Base-by-base conservation (phyloP, 2,329 filamentous ascomycete genomes). In the Cladosporium velox region DNA sequence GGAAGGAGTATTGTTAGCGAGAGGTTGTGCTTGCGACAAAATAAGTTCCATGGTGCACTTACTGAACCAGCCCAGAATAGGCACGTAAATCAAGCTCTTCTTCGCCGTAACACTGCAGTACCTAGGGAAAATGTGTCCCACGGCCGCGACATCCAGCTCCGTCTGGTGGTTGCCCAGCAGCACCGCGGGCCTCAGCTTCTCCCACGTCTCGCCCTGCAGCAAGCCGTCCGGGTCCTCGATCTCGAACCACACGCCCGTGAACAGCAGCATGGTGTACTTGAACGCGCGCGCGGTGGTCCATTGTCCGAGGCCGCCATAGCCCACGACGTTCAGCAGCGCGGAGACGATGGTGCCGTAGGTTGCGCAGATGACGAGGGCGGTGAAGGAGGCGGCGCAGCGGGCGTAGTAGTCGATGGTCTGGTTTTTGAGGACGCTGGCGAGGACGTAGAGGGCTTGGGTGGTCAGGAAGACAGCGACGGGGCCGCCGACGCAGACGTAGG, bases 91-190 rank as follows among this genome's bases (percentile, higher is more conserved):
- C 75, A 99, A 82, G 65, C 88, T 91, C 74, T 89, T 89, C 85
- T 99, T 99, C 57, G 94, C 93, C 28, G 94, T 97, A 67, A 99
- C 91, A 74, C 89, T 93, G 83, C 91, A 96, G 84, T 96, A 93
- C 74, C 88, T 89, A 58, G 95, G 95, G 80, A 97, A 98, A 74
- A 97, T 87, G 79, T 85, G 83, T 68, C 93, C 95, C 32, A 99
- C 86, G 87, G 97, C 91, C 67, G 97, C 85, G 49, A 99, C 91
- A 76, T 99, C 95, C 71, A 99, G 87, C 81, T 98, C 95, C 21
- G 80, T 83, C 85, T 99, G 95, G 81, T 99, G 95, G 80, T 98
- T 98, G 49, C 91, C 91, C 72, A 99, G 85, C 75, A 99, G 93
- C 66, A 99, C 91, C 66, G 92, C 93, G 0, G 95, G 95, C 61